Percentiles rank a stretch among this genome's conserved stretches.
phyloP scores from a whole-genome alignment of 1,284 basidiomycete species.

The Heterobasidion annosum region DNA sequence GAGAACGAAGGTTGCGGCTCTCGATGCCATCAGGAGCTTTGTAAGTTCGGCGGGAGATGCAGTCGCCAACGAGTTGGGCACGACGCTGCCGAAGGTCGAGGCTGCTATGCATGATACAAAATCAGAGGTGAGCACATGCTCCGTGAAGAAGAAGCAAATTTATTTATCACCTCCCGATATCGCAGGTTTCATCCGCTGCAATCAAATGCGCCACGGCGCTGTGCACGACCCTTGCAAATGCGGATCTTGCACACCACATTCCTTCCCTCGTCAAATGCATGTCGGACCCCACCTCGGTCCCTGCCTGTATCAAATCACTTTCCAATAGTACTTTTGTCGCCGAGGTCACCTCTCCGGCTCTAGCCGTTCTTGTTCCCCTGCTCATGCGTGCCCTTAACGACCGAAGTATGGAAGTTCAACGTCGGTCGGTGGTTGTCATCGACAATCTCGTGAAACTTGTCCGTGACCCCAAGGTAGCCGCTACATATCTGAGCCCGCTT shows the following conservation, averaged over 20 bases:
- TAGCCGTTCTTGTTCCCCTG: constrained; percentile 94
- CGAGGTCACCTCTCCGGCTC: constrained; percentile 92
- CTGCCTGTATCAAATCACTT: constrained; percentile 92
- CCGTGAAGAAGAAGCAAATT: background rate
- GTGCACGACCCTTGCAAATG: constrained; percentile 89
- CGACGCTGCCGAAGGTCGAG: constrained; percentile 83
- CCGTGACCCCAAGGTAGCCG: constrained; percentile 85
- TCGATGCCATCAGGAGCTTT: constrained; percentile 79
- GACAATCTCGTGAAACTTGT: constrained; percentile 99
- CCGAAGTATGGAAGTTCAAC: constrained; percentile 91
- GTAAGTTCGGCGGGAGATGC: constrained; percentile 69
- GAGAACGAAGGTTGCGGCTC: constrained; percentile 90
- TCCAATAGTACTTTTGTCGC: constrained; percentile 95
- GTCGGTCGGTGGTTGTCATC: constrained; percentile 84
- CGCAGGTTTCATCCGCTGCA: constrained; percentile 80
- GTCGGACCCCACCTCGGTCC: constrained; percentile 82
- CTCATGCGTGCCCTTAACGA: constrained; percentile 91
- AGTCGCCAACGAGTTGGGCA: constrained; percentile 80
- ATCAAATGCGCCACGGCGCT: constrained; percentile 90
- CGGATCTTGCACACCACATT: constrained; percentile 89
- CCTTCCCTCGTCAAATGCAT: constrained; percentile 91
- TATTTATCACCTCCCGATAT: constrained; percentile 3
- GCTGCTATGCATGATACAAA: constrained; percentile 97
- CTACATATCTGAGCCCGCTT: constrained; percentile 81
- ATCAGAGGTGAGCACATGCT: constrained; percentile 57